A percentile compares a stretch with the other conserved stretches of the same genome.
These are phyloP conservation scores for Stylonectria norvegica DNA, from an alignment of 2,329 filamentous ascomycete genomes.

Conservation along the genomic window DNA sequence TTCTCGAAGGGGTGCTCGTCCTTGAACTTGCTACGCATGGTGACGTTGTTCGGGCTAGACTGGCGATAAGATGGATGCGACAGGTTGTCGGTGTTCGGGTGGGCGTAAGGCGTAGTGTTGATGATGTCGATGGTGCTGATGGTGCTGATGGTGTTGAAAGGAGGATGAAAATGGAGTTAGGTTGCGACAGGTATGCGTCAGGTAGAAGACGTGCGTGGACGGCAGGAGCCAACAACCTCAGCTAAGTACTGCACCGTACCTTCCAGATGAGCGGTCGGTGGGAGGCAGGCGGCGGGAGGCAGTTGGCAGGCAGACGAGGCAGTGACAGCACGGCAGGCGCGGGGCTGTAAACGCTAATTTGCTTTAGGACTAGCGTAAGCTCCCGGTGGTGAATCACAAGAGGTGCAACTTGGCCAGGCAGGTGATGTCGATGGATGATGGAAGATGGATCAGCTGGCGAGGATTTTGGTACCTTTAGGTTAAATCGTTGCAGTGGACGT, in stretches of 20 bases:
- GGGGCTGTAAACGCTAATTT: constrained; percentile 24
- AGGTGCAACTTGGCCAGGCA: constrained; percentile 8
- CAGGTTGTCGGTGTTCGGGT: constrained; percentile 9
- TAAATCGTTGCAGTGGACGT: too few species aligned
- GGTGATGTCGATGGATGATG: too few species aligned
- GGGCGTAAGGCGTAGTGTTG: constrained; percentile 7
- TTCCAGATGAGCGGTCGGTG: constrained; percentile 30
- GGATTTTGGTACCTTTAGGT: too few species aligned
- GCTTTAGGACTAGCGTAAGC: constrained; percentile 7
- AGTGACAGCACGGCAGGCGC: constrained; percentile 22
- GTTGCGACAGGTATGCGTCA: constrained; percentile 29
- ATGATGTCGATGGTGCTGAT: constrained; percentile 4
- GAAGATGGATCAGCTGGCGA: background rate
- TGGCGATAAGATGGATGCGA: constrained; percentile 14
- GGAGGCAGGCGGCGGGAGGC: constrained; percentile 11
- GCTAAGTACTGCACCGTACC: too few species aligned
- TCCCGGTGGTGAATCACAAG: constrained; percentile 27
- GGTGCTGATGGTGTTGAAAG: constrained; percentile 10
- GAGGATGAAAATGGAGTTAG: constrained; percentile 22
- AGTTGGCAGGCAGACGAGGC: constrained; percentile 18
- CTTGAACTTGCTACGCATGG: constrained; percentile 99
- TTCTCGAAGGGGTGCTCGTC: constrained; percentile 99
- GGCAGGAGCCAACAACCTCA: too few species aligned
- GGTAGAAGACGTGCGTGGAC: constrained; percentile 27
- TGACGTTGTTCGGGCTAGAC: constrained; percentile 42